Evolutionary conservation across 2,329 filamentous ascomycete genomes (phyloP).

Genomic region (Ascochyta viciae-villosae): DNA sequence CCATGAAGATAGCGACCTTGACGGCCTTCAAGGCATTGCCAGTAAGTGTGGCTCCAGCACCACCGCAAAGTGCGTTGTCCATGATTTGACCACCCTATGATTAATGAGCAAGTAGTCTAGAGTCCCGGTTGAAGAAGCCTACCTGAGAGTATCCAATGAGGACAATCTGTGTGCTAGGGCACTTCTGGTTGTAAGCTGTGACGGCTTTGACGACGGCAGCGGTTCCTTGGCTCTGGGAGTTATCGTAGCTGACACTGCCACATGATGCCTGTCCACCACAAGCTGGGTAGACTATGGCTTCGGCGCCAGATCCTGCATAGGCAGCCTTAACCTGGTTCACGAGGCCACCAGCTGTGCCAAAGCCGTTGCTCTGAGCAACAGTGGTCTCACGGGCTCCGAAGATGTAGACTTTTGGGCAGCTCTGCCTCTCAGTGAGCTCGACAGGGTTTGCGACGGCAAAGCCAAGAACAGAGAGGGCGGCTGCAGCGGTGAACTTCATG

Average conservation of each 20-base stretch:
- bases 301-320: constrained; percentile 50
- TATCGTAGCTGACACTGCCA: constrained; percentile 66
- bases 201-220: constrained; percentile 66
- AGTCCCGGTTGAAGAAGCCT: neutral
- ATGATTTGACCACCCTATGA: constrained; percentile 67
- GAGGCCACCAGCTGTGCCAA: constrained; percentile 50
- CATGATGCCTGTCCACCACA: constrained; percentile 67
- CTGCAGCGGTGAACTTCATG: constrained; percentile 45
- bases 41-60: constrained; percentile 56
- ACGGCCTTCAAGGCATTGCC: constrained; percentile 61
- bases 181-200: constrained; percentile 63
- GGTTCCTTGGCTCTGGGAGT: constrained; percentile 65
- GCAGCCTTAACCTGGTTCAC: constrained; percentile 52
- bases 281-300: constrained; percentile 60
- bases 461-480: constrained; percentile 38
- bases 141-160: constrained; percentile 70
- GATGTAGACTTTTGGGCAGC: constrained; percentile 53
- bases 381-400: constrained; percentile 56
- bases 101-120: constrained; percentile 12
- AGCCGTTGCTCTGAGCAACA: constrained; percentile 46
- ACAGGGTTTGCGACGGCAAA: constrained; percentile 46
- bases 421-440: constrained; percentile 45
- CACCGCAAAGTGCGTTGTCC: constrained; percentile 68
- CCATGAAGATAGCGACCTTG: constrained; percentile 71
- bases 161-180: constrained; percentile 65